Conservation (phyloP, 1,139 yeast species). For the Tardiomyces blankii region DNA sequence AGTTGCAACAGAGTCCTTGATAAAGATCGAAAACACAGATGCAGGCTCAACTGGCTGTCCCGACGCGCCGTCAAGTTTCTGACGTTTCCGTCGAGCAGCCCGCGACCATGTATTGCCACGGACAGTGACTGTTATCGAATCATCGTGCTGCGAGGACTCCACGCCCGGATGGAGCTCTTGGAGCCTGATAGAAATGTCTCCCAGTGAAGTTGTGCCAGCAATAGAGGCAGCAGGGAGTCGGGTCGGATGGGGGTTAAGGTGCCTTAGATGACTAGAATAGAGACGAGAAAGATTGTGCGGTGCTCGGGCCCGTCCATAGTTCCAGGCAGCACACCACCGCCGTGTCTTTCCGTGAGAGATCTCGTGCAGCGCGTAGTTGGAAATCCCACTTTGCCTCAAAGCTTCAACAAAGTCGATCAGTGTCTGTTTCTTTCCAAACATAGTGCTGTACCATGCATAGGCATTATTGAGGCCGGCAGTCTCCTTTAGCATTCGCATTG, state of each 20-base stretch:
- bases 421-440: constrained; percentile 29
- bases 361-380: constrained; percentile 24
- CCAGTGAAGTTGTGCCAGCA: not conserved
- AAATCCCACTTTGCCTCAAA: constrained; percentile 11
- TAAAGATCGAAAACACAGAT: not conserved
- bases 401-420: constrained; percentile 14
- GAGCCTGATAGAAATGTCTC: not conserved
- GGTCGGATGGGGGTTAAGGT: not conserved
- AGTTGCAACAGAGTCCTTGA: not conserved
- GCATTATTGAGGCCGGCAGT: constrained; percentile 12
- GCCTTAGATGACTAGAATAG: not conserved
- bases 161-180: not conserved
- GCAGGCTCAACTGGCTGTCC: not conserved
- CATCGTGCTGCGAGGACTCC: not conserved
- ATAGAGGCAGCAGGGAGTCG: not conserved
- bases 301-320: constrained; percentile 13
- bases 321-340: constrained; percentile 36
- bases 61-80: constrained; percentile 2
- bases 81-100: constrained; percentile 18
- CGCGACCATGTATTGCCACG: constrained; percentile 28
- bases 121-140: constrained; percentile 7
- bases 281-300: not conserved
- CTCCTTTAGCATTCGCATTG: constrained; percentile 23
- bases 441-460: constrained; percentile 29
- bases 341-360: constrained; percentile 21